Conservation (phyloP, 1,284 basidiomycete genomes). For the Leccinum subfulvum region DNA sequence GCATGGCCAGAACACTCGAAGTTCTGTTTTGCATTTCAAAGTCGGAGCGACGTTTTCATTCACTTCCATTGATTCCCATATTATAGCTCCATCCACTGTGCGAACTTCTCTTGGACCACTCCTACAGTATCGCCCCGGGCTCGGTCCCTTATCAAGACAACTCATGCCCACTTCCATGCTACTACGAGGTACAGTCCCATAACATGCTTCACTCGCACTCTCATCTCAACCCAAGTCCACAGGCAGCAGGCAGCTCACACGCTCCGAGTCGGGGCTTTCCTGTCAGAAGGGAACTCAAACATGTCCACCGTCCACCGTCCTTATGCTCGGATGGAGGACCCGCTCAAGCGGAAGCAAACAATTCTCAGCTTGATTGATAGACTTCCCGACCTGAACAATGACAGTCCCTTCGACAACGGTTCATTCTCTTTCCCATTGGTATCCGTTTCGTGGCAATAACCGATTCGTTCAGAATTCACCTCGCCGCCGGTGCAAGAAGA, state of each 20-base stretch:
- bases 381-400: conserved; percentile 55
- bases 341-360: conserved; percentile 53
- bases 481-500: conserved; percentile 54
- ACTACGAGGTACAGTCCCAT: conserved; percentile 31
- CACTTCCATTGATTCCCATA: conserved; percentile 29
- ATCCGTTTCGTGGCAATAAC: conserved; percentile 10
- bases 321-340: conserved; percentile 34
- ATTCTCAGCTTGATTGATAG: conserved; percentile 64
- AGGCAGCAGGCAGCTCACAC: conserved; percentile 19
- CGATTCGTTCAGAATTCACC: conserved; percentile 27
- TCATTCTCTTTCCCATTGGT: conserved; percentile 21
- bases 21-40: conserved; percentile 37
- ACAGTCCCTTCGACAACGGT: conserved; percentile 47
- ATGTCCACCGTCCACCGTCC: conserved; percentile 27
- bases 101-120: conserved; percentile 12
- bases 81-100: conserved; percentile 30
- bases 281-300: conserved; percentile 29
- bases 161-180: conserved; percentile 23
- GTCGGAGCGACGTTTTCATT: conserved; percentile 28
- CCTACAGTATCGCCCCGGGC: conserved; percentile 27
- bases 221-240: conserved; percentile 27
- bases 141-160: conserved; percentile 26
- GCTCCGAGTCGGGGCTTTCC: conserved; percentile 29
- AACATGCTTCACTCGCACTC: conserved; percentile 29
- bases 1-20: conserved; percentile 39